phyloP scores from a whole-genome alignment of 2,329 filamentous ascomycete species.

The Aspergillus melleus region DNA sequence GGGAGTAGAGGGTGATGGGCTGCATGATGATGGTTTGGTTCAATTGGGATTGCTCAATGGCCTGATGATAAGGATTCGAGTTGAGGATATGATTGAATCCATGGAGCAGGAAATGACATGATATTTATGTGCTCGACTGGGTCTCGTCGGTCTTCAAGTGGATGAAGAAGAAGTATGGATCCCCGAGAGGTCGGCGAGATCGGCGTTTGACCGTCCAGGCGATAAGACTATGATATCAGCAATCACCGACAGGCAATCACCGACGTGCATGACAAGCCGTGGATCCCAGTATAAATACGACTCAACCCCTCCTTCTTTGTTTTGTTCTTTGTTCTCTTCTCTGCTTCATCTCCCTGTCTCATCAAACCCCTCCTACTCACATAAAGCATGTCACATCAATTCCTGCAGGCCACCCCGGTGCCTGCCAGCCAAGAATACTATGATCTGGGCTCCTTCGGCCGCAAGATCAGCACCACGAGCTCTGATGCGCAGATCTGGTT shows the following conservation, averaged over 20 bases:
- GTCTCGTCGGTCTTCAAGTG: background rate
- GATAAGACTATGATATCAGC: background rate
- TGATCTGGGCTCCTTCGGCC: constrained; percentile 38
- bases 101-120: background rate
- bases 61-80: background rate
- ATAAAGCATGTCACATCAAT: background rate
- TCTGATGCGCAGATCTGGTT: constrained; percentile 40
- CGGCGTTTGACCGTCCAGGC: background rate
- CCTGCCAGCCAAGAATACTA: constrained; percentile 27
- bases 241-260: background rate
- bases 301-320: background rate
- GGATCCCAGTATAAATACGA: background rate
- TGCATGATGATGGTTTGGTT: background rate
- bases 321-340: background rate
- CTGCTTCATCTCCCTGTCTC: background rate
- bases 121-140: background rate
- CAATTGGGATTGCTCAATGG: background rate
- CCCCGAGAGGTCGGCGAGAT: background rate
- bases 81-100: background rate
- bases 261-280: background rate
- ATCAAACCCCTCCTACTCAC: background rate
- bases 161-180: background rate
- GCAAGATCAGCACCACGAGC: constrained; percentile 29
- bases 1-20: constrained; percentile 21
- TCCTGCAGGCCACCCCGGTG: background rate